Percentiles rank a stretch among this genome's conserved stretches.
phyloP scores from a whole-genome alignment of 352 stramenopile species.

The Phytophthora syringae region DNA sequence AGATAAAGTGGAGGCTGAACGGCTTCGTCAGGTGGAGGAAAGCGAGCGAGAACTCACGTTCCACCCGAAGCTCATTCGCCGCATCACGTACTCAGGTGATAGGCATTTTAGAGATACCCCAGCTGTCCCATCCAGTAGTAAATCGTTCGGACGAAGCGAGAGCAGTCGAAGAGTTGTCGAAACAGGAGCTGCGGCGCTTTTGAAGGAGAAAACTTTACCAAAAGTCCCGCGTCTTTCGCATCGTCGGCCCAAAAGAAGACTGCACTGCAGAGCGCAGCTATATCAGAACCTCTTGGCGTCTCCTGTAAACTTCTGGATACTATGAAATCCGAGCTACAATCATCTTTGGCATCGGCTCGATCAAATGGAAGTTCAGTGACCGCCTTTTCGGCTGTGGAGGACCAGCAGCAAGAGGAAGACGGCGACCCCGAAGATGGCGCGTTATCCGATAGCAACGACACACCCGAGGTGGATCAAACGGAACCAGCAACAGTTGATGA shows the following conservation, averaged over 20 bases:
- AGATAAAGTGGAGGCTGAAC: constrained; percentile 74
- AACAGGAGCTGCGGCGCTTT: background rate
- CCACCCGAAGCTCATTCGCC: constrained; percentile 80
- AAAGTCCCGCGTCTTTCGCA: constrained; percentile 45
- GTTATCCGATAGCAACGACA: constrained; percentile 9
- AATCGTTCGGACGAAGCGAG: constrained; percentile 29
- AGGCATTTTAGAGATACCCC: constrained; percentile 40
- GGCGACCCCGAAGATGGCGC: constrained; percentile 5
- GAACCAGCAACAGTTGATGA: constrained; percentile 10
- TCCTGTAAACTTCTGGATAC: constrained; percentile 63
- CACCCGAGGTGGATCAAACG: constrained; percentile 7
- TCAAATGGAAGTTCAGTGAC: constrained; percentile 15
- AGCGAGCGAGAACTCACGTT: constrained; percentile 85
- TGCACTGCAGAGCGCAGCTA: constrained; percentile 41
- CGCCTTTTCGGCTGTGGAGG: constrained; percentile 5
- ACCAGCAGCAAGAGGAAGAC: background rate
- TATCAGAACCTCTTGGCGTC: constrained; percentile 61
- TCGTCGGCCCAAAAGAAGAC: constrained; percentile 42
- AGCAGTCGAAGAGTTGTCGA: constrained; percentile 33
- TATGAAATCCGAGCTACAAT: constrained; percentile 76
- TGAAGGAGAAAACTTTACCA: constrained; percentile 46
- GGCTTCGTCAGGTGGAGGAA: constrained; percentile 68
- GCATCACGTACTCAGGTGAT: constrained; percentile 59
- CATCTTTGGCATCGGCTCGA: constrained; percentile 43
- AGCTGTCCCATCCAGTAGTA: constrained; percentile 5